Conservation (phyloP, 129 eudicot species). For the Mikania micrantha region DNA sequence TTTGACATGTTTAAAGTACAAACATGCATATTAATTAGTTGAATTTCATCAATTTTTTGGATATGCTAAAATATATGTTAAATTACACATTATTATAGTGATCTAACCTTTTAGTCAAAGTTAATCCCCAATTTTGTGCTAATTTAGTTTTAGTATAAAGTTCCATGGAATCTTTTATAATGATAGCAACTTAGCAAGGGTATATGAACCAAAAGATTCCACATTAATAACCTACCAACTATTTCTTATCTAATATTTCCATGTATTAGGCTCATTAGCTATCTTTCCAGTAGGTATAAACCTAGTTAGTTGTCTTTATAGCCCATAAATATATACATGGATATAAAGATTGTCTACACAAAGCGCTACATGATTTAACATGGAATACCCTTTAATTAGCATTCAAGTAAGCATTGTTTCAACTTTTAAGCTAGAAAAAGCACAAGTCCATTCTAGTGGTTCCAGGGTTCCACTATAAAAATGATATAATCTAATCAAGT, state of each 20-base stretch:
- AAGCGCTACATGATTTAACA: slow-evolving; percentile 25
- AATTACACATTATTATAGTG: too few species aligned
- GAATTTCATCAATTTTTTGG: too few species aligned
- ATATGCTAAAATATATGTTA: too few species aligned
- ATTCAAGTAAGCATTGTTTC: slow-evolving; percentile 2
- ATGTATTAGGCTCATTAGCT: too few species aligned
- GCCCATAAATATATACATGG: neutral
- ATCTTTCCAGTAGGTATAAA: too few species aligned
- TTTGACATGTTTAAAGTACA: too few species aligned
- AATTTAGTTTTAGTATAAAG: slow-evolving; percentile 10
- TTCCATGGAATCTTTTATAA: slow-evolving; percentile 7
- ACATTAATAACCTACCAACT: too few species aligned
- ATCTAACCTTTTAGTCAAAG: neutral
- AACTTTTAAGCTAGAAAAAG: neutral
- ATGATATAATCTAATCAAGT: neutral
- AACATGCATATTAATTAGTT: too few species aligned
- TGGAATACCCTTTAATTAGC: slow-evolving; percentile 18
- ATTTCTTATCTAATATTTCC: too few species aligned
- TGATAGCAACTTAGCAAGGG: too few species aligned
- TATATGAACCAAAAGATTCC: too few species aligned
- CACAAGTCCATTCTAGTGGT: slow-evolving; percentile 4
- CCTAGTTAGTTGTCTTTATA: too few species aligned
- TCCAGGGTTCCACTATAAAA: neutral
- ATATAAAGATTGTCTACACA: slow-evolving; percentile 17
- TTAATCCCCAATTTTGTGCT: slow-evolving; percentile 11